Evolutionary conservation across 441 rosid genomes (phyloP), one percentile per base, ranked within the genome.

Genomic region (Arabidopsis hybrid): DNA sequence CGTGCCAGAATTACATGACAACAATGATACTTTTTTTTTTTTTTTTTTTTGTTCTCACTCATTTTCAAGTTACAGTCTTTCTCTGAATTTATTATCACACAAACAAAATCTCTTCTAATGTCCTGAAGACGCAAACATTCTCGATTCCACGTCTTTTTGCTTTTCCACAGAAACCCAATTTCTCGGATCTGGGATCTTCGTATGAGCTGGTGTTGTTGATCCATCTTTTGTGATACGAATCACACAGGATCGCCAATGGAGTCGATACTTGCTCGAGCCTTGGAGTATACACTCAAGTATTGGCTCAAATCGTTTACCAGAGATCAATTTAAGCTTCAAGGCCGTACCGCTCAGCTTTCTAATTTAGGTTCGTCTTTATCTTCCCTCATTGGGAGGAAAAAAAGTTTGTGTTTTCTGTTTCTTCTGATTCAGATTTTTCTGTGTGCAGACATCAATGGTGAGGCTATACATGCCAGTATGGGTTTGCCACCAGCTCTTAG

Each of bases 291-390:
- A 32, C 93, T 95, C 67, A 95, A 93, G 93, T 93, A 95, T 87
- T 95, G 98, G 99, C 98, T 95, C 80, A 95, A 95, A 66, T 95
- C 99, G 29, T 95, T 95, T 84, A 86, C 99, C 72, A 83, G 98
- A 79, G 97, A 95, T 77, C 99, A 95, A 82, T 88, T 95, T 78
- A 90, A 90, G 89, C 85, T 95, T 76, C 97, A 95, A 65, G 97
- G 97, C 74, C 96, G 97, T 16, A 87, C 89, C 8, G 92, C 83
- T 4, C 98, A 89, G 81, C 97, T 95, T 60, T 95, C 97, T 64
- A 88, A 91, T 89, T 71, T 95, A 74, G 99, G 99, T 86, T 31
- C 18, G 65, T 43, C 1, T 12, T 7, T 32, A 31, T 36, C 0
- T 1, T 11, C 5, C 63, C 3, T 21, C 12, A 42, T 39, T 58